Evolutionary conservation across 306 rosid species (phyloP).

Genomic region (Prinsepia uniflora): DNA sequence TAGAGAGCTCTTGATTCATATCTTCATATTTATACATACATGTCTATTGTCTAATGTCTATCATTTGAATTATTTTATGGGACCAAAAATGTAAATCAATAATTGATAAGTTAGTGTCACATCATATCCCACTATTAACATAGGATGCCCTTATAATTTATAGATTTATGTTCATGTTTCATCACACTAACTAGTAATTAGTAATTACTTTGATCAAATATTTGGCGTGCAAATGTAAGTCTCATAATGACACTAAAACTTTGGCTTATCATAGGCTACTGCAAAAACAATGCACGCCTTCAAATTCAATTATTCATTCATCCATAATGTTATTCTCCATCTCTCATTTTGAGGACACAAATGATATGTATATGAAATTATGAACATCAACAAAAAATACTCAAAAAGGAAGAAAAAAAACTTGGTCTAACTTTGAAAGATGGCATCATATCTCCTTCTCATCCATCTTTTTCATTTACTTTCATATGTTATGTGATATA

Average conservation of each 20-base stretch:
- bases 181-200: neutral
- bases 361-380: no score
- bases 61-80: neutral
- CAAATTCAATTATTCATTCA: neutral
- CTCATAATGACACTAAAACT: neutral
- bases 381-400: no score
- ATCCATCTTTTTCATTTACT: no score
- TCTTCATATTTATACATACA: neutral
- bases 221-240: conserved; percentile 4
- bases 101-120: neutral
- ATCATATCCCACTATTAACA: neutral
- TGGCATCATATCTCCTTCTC: no score
- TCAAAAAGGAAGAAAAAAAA: no score
- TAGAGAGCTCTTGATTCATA: no score
- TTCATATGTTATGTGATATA: no score
- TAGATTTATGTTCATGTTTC: neutral
- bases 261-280: neutral
- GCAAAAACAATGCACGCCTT: conserved; percentile 18
- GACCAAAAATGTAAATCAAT: neutral
- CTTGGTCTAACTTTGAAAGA: no score
- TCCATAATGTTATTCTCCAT: neutral
- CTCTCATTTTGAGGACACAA: no score
- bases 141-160: neutral
- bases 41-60: neutral
- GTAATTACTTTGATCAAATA: neutral